Percentiles rank a stretch among this genome's conserved stretches.
These are phyloP conservation scores for Nakataea oryzae DNA, from an alignment of 2,329 filamentous ascomycete species.

Conservation along the genomic window DNA sequence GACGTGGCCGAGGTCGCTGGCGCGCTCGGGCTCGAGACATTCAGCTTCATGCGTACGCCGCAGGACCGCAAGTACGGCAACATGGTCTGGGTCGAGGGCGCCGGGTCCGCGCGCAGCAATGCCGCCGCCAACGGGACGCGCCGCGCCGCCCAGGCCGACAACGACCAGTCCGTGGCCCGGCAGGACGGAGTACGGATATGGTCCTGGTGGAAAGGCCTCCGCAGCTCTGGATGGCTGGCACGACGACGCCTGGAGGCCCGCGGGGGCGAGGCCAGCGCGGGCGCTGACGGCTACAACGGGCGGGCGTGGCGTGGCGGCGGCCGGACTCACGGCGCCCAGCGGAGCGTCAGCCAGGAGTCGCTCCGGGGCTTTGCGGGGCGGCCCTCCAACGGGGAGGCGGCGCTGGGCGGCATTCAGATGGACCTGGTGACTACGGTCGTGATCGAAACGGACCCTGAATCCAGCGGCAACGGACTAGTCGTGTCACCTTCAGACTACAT, in stretches of 20 bases:
- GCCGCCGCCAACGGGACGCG: not conserved
- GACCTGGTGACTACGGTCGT: conserved; percentile 18
- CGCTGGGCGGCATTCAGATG: conserved; percentile 13
- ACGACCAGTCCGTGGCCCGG: not conserved
- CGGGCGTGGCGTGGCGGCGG: not conserved
- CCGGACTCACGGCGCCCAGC: not conserved
- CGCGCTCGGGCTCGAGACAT: conserved; percentile 24
- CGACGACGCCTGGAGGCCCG: not conserved
- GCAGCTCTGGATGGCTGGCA: not conserved
- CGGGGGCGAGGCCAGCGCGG: not conserved
- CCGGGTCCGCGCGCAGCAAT: not conserved
- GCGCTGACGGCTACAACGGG: not conserved
- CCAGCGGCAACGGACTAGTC: not conserved
- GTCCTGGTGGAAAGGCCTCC: not conserved
- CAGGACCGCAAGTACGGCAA: conserved; percentile 16
- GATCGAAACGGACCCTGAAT: conserved; percentile 13
- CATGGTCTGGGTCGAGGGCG: conserved; percentile 19
- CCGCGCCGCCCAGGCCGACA: not conserved
- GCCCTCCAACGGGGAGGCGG: not conserved
- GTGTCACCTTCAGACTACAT: not conserved
- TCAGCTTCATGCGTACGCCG: conserved; percentile 21
- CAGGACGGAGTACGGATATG: not conserved
- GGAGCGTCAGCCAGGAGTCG: conserved; percentile 10
- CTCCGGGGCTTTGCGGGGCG: conserved; percentile 2
- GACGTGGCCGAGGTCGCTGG: conserved; percentile 13